Base-by-base conservation (phyloP, 106 monocot genomes). In the Allium sativum region DNA sequence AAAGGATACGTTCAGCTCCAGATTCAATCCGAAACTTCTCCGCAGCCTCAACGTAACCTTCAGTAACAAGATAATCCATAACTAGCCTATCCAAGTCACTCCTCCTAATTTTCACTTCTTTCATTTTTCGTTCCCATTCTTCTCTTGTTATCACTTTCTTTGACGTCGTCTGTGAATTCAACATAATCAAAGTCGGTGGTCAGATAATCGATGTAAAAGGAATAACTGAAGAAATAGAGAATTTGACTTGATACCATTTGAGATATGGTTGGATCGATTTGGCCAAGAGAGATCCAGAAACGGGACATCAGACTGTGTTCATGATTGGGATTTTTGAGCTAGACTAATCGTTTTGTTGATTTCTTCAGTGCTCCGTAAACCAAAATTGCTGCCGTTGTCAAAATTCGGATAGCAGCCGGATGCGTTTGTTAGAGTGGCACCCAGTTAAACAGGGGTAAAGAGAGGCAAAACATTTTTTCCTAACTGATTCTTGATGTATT, bases 61-160 rank as follows among this genome's bases (percentile, higher is more conserved):
- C 86, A 0, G 76, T 87, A 18, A 82, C 73, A 20, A 87, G 82
- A 21, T 82, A 82, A 58, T 87, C 77, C 86, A 87, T 79, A 17
- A 82, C 79, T 14, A 87, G 76, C 73, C 69, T 78, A 60, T 82
- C 79, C 82, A 82, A 74, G 62, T 87, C 86, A 43, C 79, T 71
- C 52, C 79, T 87, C 56, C 78, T 66, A 42, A 87, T 79, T 61
- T 60, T 66, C 7, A 82, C 79, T 9, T 82, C 78, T 31, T 48
- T 76, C n/a, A 82, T 70, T 61, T 70, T 72, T 55, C 63, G 65
- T 43, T 61, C 61, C 70, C 70, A 62, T 42, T 70, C 70, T 44
- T 70, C 61, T 59, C 43, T 52, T 21, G 56, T 57, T 44, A 68
- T 68, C 46, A 57, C 21, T 46, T 68, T 68, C 55, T 55, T 68